Conservation (phyloP, 2,329 filamentous ascomycete species). For the Daldinia eschscholtzii region DNA sequence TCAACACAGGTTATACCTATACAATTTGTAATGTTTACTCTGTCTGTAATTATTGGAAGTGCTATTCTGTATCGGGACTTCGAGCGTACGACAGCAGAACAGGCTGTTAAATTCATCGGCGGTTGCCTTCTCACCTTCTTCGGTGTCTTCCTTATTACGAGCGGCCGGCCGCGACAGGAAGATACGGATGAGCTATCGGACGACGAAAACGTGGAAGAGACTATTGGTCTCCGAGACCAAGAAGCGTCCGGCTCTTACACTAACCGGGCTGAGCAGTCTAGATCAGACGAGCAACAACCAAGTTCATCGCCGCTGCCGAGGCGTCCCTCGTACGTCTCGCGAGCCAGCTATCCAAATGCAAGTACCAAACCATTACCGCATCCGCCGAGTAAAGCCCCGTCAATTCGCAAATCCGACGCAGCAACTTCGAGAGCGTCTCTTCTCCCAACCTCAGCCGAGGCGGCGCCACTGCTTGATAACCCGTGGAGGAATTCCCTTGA, state of each 20-base stretch:
- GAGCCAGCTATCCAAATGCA: constrained; percentile 59
- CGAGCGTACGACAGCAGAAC: constrained; percentile 79
- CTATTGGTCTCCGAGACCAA: constrained; percentile 68
- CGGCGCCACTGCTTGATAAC: constrained; percentile 58
- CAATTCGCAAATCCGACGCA: constrained; percentile 53
- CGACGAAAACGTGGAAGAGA: constrained; percentile 72
- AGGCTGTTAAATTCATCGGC: constrained; percentile 86
- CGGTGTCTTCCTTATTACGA: constrained; percentile 97
- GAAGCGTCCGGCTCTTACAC: constrained; percentile 55
- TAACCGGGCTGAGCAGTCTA: constrained; percentile 43
- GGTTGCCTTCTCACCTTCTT: constrained; percentile 94
- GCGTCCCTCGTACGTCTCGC: constrained; percentile 63
- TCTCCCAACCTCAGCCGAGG: constrained; percentile 52
- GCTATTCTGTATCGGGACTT: constrained; percentile 96
- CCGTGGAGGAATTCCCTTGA: constrained; percentile 59
- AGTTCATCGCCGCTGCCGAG: constrained; percentile 55
- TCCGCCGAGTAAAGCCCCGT: constrained; percentile 54
- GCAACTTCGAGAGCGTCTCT: constrained; percentile 50
- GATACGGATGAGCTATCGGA: constrained; percentile 71
- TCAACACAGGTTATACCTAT: constrained; percentile 98
- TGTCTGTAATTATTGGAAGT: constrained; percentile 94
- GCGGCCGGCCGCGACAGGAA: constrained; percentile 73
- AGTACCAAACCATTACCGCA: constrained; percentile 54
- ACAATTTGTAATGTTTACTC: constrained; percentile 95
- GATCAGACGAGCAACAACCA: constrained; percentile 31